Percentiles rank a stretch among this genome's conserved stretches.
phyloP scores from a whole-genome alignment of 2,329 filamentous ascomycete genomes.

The Alternaria solani region DNA sequence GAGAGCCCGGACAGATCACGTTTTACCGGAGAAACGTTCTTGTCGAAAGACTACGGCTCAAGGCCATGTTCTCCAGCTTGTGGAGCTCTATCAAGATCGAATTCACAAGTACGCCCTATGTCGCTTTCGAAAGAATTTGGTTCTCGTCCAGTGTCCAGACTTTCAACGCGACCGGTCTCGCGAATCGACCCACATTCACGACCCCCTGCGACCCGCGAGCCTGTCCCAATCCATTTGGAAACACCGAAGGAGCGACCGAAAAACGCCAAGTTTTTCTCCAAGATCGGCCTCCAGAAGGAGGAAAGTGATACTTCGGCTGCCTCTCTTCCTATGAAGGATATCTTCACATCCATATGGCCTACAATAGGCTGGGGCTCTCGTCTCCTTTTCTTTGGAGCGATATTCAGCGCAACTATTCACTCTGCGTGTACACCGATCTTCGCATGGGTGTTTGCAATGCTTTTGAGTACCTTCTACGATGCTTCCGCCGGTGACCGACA shows the following conservation, averaged over 20 bases:
- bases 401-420: constrained; percentile 69
- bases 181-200: constrained; percentile 9
- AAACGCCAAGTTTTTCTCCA: constrained; percentile 7
- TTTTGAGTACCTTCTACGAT: constrained; percentile 75
- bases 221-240: not conserved
- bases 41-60: constrained; percentile 2
- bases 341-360: constrained; percentile 76
- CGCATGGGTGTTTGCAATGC: constrained; percentile 75
- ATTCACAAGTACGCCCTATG: constrained; percentile 8
- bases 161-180: constrained; percentile 12
- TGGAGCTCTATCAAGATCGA: not conserved
- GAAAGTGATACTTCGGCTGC: not conserved
- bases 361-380: constrained; percentile 63
- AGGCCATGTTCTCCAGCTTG: constrained; percentile 11
- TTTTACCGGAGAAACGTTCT: constrained; percentile 4
- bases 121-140: constrained; percentile 11
- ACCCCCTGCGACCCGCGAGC: constrained; percentile 4
- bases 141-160: constrained; percentile 15
- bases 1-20: constrained; percentile 1
- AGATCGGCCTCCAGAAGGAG: not conserved
- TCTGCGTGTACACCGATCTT: constrained; percentile 77
- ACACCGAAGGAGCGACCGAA: not conserved
- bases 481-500: constrained; percentile 57
- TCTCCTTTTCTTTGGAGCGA: constrained; percentile 65
- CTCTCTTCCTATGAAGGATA: constrained; percentile 55